Evolutionary conservation across 2,329 filamentous ascomycete genomes (phyloP).

Genomic region (Neocatenulostroma microsporum): DNA sequence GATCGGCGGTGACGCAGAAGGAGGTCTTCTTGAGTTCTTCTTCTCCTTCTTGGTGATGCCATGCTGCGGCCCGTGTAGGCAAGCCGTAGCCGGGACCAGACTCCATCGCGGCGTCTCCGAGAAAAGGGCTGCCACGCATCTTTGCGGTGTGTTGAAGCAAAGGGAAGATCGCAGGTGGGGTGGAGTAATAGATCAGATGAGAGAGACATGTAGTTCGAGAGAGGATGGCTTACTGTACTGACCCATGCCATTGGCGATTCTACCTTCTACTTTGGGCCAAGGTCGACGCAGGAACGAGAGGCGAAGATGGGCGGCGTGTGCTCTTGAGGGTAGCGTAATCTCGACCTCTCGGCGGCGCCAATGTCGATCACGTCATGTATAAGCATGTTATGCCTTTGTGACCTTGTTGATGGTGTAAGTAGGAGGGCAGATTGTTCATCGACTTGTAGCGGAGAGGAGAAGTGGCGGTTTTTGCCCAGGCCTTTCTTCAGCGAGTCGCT

Average conservation of each 20-base stretch:
- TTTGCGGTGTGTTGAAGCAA: not conserved
- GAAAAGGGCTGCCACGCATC: conserved; percentile 3
- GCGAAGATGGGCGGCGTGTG: not conserved
- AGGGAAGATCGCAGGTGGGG: not conserved
- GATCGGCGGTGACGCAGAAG: conserved; percentile 18
- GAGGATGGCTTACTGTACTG: not conserved
- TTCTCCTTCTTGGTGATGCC: conserved; percentile 1
- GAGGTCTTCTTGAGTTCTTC: conserved; percentile 1
- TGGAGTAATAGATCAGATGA: not conserved
- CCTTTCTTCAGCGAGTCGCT: no score
- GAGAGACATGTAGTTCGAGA: not conserved
- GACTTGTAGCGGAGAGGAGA: no score
- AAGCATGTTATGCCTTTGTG: no score
- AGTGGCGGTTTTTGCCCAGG: no score
- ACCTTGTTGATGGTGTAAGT: no score
- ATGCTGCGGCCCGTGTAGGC: not conserved
- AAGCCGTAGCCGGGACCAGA: not conserved
- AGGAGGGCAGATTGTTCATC: no score
- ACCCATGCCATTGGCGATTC: conserved; percentile 2
- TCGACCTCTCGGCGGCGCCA: no score
- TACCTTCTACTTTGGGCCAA: conserved; percentile 4
- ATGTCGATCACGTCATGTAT: no score
- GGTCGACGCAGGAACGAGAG: conserved; percentile 1
- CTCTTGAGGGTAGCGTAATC: no score
- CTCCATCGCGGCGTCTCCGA: not conserved